Evolutionary conservation across 371 early-diverging fungal genomes (phyloP).

Genomic region (Choanephora cucurbitarum): DNA sequence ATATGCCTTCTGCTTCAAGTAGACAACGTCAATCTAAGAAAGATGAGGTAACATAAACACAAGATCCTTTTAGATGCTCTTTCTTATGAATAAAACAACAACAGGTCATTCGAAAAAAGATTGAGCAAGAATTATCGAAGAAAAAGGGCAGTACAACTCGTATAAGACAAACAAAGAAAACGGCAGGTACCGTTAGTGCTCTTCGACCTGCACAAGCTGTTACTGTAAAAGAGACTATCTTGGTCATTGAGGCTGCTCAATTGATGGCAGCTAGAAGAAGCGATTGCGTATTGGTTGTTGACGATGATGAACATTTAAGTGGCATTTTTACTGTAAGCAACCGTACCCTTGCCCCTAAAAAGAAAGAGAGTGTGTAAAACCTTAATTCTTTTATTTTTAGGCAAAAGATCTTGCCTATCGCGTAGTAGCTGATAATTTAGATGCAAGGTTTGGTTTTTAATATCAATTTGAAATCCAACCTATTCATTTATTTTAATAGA

Average conservation of each 20-base stretch:
- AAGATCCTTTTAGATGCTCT: too few relatives aligned
- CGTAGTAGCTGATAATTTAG: slow-evolving; percentile 48
- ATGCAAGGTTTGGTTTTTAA: slow-evolving; percentile 41
- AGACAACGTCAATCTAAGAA: slow-evolving; percentile 49
- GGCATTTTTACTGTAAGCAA: slow-evolving; percentile 87
- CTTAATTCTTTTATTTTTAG: slow-evolving; percentile 9
- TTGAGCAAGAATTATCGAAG: slow-evolving; percentile 73
- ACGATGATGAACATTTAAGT: slow-evolving; percentile 86
- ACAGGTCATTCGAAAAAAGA: slow-evolving; percentile 78
- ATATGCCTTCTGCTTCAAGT: slow-evolving; percentile 32
- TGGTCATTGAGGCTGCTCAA: slow-evolving; percentile 93
- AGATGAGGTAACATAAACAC: slow-evolving; percentile 44
- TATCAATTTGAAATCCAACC: not conserved
- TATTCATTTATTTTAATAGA: slow-evolving; percentile 16
- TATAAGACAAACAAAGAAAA: slow-evolving; percentile 41
- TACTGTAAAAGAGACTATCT: slow-evolving; percentile 87
- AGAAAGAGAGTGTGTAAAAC: too few relatives aligned
- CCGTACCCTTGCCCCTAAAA: too few relatives aligned
- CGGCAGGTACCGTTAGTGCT: slow-evolving; percentile 90
- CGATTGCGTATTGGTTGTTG: slow-evolving; percentile 92
- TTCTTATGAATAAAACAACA: not conserved
- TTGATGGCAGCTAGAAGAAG: slow-evolving; percentile 97
- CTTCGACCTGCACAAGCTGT: slow-evolving; percentile 88
- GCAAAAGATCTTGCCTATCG: slow-evolving; percentile 56
- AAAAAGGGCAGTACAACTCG: slow-evolving; percentile 51